These are phyloP conservation scores for Pichia manshurica DNA, from an alignment of 805 yeast species.

Conservation along the genomic window DNA sequence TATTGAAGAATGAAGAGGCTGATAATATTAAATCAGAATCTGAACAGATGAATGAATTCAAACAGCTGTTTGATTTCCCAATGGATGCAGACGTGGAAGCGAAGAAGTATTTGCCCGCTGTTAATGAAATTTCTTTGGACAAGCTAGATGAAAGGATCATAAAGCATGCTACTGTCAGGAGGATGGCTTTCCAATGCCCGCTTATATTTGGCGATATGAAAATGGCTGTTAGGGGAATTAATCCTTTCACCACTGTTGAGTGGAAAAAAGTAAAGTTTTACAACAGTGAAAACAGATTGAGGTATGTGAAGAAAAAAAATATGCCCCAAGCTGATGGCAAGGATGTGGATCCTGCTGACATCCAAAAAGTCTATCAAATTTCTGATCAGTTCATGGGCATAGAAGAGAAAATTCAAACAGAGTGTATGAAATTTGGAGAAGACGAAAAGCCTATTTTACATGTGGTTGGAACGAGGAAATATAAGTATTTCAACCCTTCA, in stretches of 20 bases:
- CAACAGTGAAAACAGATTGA: conserved; percentile 45
- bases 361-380: conserved; percentile 36
- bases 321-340: conserved; percentile 41
- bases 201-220: conserved; percentile 48
- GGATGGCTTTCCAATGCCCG: conserved; percentile 59
- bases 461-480: conserved; percentile 60
- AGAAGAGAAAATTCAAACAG: conserved; percentile 5
- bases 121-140: conserved; percentile 37
- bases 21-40: conserved; percentile 32
- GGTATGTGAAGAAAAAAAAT: conserved; percentile 46
- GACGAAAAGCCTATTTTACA: conserved; percentile 46
- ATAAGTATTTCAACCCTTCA: conserved; percentile 40
- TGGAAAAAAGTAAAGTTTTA: conserved; percentile 36
- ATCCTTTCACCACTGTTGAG: conserved; percentile 38
- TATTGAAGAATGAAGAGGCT: conserved; percentile 41
- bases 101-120: conserved; percentile 27
- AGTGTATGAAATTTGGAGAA: conserved; percentile 25
- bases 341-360: conserved; percentile 26
- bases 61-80: conserved; percentile 11
- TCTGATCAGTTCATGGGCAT: conserved; percentile 40
- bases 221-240: conserved; percentile 68
- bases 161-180: conserved; percentile 53
- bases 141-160: conserved; percentile 44
- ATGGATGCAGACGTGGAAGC: not conserved
- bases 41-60: conserved; percentile 9